phyloP scores from a whole-genome alignment of 1,284 basidiomycete genomes.

The Tetrapyrgos nigripes region DNA sequence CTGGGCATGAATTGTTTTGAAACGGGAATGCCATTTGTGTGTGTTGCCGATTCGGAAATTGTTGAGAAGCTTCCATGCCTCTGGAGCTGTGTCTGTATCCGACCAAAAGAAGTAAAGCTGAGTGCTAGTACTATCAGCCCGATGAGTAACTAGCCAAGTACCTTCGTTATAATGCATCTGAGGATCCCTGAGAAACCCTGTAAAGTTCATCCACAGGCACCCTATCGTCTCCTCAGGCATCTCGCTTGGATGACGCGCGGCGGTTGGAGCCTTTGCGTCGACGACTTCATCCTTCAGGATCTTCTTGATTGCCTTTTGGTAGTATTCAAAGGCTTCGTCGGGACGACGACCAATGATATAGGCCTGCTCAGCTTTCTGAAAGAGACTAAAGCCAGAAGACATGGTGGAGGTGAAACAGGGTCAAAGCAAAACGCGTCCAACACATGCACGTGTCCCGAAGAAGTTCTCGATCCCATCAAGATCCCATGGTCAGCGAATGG shows the following conservation, averaged over 20 bases:
- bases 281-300: conserved; percentile 31
- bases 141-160: neutral
- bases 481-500: too few relatives aligned
- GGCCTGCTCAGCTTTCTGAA: conserved; percentile 23
- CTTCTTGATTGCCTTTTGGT: conserved; percentile 33
- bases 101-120: neutral
- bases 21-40: conserved; percentile 22
- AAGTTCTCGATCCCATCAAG: too few relatives aligned
- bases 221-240: conserved; percentile 28
- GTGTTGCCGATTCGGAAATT: conserved; percentile 31
- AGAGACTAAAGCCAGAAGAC: conserved; percentile 23
- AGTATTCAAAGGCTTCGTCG: conserved; percentile 27
- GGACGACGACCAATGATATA: conserved; percentile 16
- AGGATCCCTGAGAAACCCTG: conserved; percentile 31
- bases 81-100: conserved; percentile 26
- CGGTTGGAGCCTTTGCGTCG: conserved; percentile 18
- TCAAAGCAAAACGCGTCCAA: too few relatives aligned
- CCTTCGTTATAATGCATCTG: conserved; percentile 24
- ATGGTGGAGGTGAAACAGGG: too few relatives aligned
- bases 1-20: conserved; percentile 23
- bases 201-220: conserved; percentile 30
- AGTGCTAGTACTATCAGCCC: neutral
- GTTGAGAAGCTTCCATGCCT: conserved; percentile 36
- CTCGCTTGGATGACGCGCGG: conserved; percentile 19
- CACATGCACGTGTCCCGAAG: too few relatives aligned